Percentiles rank a stretch among this genome's conserved stretches.
Conservation (phyloP, 2,329 filamentous ascomycete genomes). For the Colletotrichum kahawae region DNA sequence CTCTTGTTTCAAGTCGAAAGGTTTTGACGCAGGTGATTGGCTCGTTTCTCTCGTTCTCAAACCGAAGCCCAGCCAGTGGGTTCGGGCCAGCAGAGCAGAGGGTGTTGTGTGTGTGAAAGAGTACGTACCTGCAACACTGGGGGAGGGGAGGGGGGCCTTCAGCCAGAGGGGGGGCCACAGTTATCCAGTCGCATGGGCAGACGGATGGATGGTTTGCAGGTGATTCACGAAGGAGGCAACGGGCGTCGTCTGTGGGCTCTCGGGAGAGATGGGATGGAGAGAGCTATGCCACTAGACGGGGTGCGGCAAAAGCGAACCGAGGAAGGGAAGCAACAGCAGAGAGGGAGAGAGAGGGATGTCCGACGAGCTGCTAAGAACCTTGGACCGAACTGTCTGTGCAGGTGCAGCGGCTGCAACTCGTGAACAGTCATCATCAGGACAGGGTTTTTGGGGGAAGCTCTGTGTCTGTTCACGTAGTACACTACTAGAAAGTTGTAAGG, state of each 20-base stretch:
- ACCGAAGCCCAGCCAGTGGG: conserved; percentile 9
- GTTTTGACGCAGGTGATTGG: conserved; percentile 1
- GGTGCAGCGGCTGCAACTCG: not conserved
- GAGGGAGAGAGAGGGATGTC: not conserved
- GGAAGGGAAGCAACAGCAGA: not conserved
- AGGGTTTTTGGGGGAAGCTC: not conserved
- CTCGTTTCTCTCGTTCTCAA: conserved; percentile 5
- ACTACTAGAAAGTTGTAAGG: not conserved
- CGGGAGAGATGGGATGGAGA: not conserved
- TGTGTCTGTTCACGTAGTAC: not conserved
- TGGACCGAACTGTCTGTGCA: not conserved
- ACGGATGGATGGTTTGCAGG: conserved; percentile 5
- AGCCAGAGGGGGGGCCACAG: not conserved
- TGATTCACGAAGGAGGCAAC: not conserved
- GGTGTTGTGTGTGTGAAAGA: not conserved
- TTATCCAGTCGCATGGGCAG: not conserved
- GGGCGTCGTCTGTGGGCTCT: conserved; percentile 3
- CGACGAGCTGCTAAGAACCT: not conserved
- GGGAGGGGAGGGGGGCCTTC: not conserved
- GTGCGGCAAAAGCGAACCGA: not conserved
- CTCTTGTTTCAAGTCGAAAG: conserved; percentile 18
- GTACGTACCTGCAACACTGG: not conserved
- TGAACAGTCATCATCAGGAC: not conserved
- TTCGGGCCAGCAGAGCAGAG: not conserved
- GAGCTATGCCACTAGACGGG: not conserved